Evolutionary conservation across 1,139 yeast genomes (phyloP), one percentile per base, ranked within the genome.

Genomic region (Pichia sp.): DNA sequence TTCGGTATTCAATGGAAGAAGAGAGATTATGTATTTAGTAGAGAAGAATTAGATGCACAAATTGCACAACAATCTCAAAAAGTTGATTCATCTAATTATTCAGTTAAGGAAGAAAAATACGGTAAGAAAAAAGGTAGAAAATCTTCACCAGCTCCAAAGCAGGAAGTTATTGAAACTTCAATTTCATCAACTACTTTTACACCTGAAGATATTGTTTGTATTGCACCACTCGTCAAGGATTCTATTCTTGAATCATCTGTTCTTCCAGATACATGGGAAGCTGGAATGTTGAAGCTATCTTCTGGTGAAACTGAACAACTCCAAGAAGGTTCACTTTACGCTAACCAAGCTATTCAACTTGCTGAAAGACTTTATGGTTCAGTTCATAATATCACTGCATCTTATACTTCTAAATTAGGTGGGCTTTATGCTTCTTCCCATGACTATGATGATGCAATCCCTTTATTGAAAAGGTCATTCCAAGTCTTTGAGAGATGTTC

Each of bases 1-100:
- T 80, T 84, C 60, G 99, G 99, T 70, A 80, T 93, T 54, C 99
- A 93, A 72, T 85, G 96, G 88, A 72, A 73, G 59, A 68, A 79
- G n/a, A 75, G 72, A 56, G 68, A 73, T 22, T 84, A 79, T 65
- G 71, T 68, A 16, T 81, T 81, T 65, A 74, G 80, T 43, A 65
- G 66, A 50, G 79, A 74, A 48, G 70, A 70, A 30, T 74, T 77
- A 55, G 80, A 75, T 47, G 61, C 62, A 9, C 71, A 67, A 45
- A 53, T 65, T 31, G 59, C 62, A 19, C 55, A 61, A 4, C 65
- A 58, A 41, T 43, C 49, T 2, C 48, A 50, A 22, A 47, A 62
- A 56, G 44, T 36, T 34, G 56, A 44, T n/a, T 30, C 48, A n/a
- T 42, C 51, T 3, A 33, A 44, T 10, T 19, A 18, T 39, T 39